phyloP scores from a whole-genome alignment of 2,329 filamentous ascomycete genomes.

The Pseudogymnoascus sp. region DNA sequence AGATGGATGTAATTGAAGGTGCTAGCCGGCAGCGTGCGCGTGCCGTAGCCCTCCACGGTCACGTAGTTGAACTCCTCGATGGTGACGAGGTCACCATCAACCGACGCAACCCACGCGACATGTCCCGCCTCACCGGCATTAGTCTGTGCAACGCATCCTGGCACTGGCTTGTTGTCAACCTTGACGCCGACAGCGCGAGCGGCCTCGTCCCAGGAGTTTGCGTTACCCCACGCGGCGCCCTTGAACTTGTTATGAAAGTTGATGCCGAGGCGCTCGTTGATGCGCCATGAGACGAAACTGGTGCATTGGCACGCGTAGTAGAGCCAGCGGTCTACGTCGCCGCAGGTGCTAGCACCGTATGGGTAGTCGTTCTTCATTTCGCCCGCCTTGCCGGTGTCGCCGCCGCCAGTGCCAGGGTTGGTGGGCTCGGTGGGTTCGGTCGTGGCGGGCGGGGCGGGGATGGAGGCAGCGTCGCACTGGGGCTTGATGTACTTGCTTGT shows the following conservation, averaged over 20 bases:
- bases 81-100: not conserved
- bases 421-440: not conserved
- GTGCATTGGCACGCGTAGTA: slow-evolving; percentile 13
- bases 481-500: not conserved
- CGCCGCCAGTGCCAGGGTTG: not conserved
- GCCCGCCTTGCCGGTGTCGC: not conserved
- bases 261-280: slow-evolving; percentile 10
- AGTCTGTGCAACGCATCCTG: not conserved
- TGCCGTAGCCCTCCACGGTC: not conserved
- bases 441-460: not conserved
- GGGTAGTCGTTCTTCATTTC: slow-evolving; percentile 8
- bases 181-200: not conserved
- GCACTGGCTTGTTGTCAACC: not conserved
- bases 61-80: not conserved
- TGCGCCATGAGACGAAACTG: slow-evolving; percentile 11
- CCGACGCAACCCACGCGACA: not conserved
- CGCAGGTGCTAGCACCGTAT: slow-evolving; percentile 8
- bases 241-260: slow-evolving; percentile 11
- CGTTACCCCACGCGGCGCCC: slow-evolving; percentile 8
- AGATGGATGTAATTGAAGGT: not conserved
- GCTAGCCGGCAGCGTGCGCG: not conserved
- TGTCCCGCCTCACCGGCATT: not conserved
- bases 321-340: slow-evolving; percentile 8
- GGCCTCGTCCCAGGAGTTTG: not conserved
- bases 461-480: not conserved